These are phyloP conservation scores for Solanum bulbocastanum DNA, from an alignment of 257 asterid species.

Conservation along the genomic window DNA sequence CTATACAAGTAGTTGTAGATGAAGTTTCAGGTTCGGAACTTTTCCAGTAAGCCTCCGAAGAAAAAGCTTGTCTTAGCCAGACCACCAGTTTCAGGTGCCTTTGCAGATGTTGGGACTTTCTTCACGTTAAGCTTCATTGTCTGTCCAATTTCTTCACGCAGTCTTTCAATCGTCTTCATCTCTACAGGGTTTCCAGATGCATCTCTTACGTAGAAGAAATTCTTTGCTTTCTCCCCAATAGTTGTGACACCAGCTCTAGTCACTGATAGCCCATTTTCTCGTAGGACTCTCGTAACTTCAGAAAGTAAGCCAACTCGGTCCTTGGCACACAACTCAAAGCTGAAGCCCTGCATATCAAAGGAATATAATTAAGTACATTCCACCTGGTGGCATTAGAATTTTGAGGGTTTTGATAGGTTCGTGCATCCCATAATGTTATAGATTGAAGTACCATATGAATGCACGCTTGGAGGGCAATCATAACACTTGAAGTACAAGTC, in stretches of 20 bases:
- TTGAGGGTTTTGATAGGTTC: not conserved
- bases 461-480: not conserved
- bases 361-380: not conserved
- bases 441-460: not conserved
- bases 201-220: slow-evolving; percentile 75
- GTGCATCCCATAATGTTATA: not conserved
- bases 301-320: slow-evolving; percentile 93
- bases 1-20: not conserved
- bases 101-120: slow-evolving; percentile 34
- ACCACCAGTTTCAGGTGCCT: slow-evolving; percentile 46
- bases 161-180: slow-evolving; percentile 48
- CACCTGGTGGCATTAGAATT: not conserved
- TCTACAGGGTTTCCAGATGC: slow-evolving; percentile 82
- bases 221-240: slow-evolving; percentile 71
- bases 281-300: slow-evolving; percentile 75
- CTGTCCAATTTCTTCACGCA: slow-evolving; percentile 71
- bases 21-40: slow-evolving; percentile 28
- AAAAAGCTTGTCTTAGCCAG: slow-evolving; percentile 80
- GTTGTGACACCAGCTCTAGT: slow-evolving; percentile 89
- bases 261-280: slow-evolving; percentile 82
- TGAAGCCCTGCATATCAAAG: slow-evolving; percentile 47
- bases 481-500: not conserved
- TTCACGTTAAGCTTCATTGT: slow-evolving; percentile 81
- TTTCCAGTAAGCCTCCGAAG: slow-evolving; percentile 73
- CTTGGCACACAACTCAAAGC: slow-evolving; percentile 84